Base-by-base conservation (phyloP, 73 alveolate species). In the Tetrahymena malaccensis region DNA sequence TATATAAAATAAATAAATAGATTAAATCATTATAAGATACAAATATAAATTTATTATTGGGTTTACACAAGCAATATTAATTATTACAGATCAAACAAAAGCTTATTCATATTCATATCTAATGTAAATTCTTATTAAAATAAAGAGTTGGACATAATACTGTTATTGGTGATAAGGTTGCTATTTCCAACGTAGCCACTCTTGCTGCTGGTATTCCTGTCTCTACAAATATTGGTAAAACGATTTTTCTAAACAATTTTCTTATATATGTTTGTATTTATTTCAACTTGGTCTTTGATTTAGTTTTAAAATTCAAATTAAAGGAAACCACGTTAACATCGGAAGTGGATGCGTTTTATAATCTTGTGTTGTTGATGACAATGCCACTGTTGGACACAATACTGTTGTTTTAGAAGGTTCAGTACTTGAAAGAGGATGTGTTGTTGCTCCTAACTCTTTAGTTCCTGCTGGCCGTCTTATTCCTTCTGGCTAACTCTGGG, bases 401-500 rank as follows among this genome's bases (percentile, higher is more conserved):
- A 93, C 97, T 27, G 98, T 98, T 12, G 94, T 98, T 58, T 58
- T 97, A 84, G 98, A 97, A 93, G 99, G 99, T 84, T 98, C 97
- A 12, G 85, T 97, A 93, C 44, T 98, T 27, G 99, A 98, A 94
- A 97, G 97, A 94, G 99, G 99, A 6, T 85, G 97, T 50, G 83
- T 93, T 58, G 93, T 98, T 93, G 97, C 94, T 27, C 97, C 98
- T 10, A 97, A 97, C 96, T 96, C 98, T 19, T 97, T 97, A 70
- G 98, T 98, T 22, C 98, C 97, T 40, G 98, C 99, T 93, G 99
- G 99, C 27, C 98, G 98, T 96, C 95, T 98, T 93, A 98, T 98
- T 85, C 99, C 99, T 1, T 96, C 99, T 35, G 96, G 97, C n/a
- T 96, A 98, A 85, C 94, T 98, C n/a, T 98, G 99, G 99, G 99